Base-by-base conservation (phyloP, 2,329 filamentous ascomycete genomes). In the Bimuria novae-zelandiae region DNA sequence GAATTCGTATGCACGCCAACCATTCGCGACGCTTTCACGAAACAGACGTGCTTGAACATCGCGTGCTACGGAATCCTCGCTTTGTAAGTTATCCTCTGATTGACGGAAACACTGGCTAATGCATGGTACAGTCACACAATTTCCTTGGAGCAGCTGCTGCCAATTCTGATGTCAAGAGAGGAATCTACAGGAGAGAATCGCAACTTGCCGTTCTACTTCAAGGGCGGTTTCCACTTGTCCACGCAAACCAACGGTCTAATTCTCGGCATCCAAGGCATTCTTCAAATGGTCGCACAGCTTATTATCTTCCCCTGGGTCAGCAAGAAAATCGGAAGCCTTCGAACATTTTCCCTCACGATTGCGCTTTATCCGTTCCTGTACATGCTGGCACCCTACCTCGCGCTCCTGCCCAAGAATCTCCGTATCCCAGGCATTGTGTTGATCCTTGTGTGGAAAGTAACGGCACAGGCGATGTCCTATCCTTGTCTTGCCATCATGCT, bases 61-160 rank as follows among this genome's bases (percentile, higher is more conserved):
- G 77, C 93, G 52, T 91, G 89, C 47, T 96, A 95, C 70, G 93
- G 92, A 39, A 91, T 97, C 64, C 80, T 97, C 54, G 93, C 93
- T 59, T 97, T 96, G 92, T 96, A 82, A 84, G 91, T 87, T 50
- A 51, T 33, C 16, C 27, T 21, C 36, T 41, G 40, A 21, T 46
- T 55, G 49, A 51, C 64, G n/a, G 35, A 61, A 52, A 44, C 57
- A 54, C 61, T 62, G 45, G 65, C 50, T 61, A 55, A 61, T 54
- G 27, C 16, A 17, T 25, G 30, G 27, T 56, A 35, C 67, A 96
- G 92, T 77, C 93, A 97, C 77, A 97, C 93, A 11, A 97, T 99
- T 76, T 95, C 92, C 0, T 94, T 96, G 64, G 94, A 99, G 75
- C 90, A 96, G 68, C 83, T 97, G 43, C 87, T 97, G 63, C 93